Evolutionary conservation across 1,284 basidiomycete species (phyloP).

Genomic region (Ustanciosporium gigantosporum): DNA sequence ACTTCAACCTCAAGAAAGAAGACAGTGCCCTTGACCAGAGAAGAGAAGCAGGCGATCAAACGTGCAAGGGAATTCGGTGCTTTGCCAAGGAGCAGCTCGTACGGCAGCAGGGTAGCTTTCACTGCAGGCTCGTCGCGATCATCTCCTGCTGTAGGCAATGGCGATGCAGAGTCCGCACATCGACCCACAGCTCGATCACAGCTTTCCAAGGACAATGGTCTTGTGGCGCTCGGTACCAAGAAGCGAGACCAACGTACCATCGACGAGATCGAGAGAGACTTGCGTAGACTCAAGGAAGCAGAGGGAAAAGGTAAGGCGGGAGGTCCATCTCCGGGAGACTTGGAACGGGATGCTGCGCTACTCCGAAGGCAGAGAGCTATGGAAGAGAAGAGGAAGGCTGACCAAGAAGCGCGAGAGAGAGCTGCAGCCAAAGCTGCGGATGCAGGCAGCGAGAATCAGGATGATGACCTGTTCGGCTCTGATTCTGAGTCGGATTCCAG

Average conservation of each 20-base stretch:
- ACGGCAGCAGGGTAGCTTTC: slow-evolving; percentile 3
- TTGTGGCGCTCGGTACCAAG: slow-evolving; percentile 36
- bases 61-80: slow-evolving; percentile 33
- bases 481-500: background rate
- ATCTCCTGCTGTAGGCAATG: slow-evolving; percentile 4
- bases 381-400: slow-evolving; percentile 27
- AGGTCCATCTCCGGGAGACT: slow-evolving; percentile 11
- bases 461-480: slow-evolving; percentile 30
- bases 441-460: slow-evolving; percentile 2
- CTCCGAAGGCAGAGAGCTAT: slow-evolving; percentile 36
- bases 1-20: slow-evolving; percentile 6
- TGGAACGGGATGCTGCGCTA: slow-evolving; percentile 29
- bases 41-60: slow-evolving; percentile 41
- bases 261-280: slow-evolving; percentile 48
- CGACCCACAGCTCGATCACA: slow-evolving; percentile 6
- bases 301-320: slow-evolving; percentile 6
- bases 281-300: slow-evolving; percentile 23
- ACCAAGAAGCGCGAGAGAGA: slow-evolving; percentile 16
- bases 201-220: slow-evolving; percentile 9
- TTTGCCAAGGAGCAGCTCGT: slow-evolving; percentile 9
- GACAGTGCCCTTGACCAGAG: slow-evolving; percentile 32
- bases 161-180: slow-evolving; percentile 3
- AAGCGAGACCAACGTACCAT: slow-evolving; percentile 42
- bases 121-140: slow-evolving; percentile 7
- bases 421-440: slow-evolving; percentile 5